Conservation (phyloP, 2,329 filamentous ascomycete genomes). For the Teratosphaeria nubilosa region DNA sequence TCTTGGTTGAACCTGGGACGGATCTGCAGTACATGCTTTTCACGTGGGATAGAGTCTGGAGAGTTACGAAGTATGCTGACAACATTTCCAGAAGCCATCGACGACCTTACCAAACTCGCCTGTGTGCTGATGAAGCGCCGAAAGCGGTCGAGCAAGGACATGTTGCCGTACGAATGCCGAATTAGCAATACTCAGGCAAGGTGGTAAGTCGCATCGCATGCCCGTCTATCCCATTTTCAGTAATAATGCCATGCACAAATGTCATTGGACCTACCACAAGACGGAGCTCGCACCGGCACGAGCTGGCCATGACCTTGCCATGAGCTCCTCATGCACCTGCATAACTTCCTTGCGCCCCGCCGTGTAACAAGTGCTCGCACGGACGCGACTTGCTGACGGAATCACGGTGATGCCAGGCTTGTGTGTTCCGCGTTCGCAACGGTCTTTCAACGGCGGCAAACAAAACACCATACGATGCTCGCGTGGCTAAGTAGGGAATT, state of each 20-base stretch:
- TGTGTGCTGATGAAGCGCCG: slow-evolving; percentile 52
- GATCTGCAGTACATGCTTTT: background rate
- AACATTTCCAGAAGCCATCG: slow-evolving; percentile 47
- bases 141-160: slow-evolving; percentile 27
- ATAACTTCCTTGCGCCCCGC: background rate
- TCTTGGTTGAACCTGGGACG: background rate
- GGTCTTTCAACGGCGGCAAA: slow-evolving; percentile 63
- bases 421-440: slow-evolving; percentile 59
- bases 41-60: background rate
- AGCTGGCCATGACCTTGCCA: background rate
- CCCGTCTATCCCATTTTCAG: slow-evolving; percentile 1
- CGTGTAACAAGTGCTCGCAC: too few species aligned
- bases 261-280: background rate
- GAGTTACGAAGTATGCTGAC: slow-evolving; percentile 1
- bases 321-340: background rate
- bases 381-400: background rate
- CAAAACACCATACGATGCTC: slow-evolving; percentile 54
- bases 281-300: background rate
- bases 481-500: slow-evolving; percentile 50
- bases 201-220: slow-evolving; percentile 42
- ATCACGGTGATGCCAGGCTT: slow-evolving; percentile 40
- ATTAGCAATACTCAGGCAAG: slow-evolving; percentile 51
- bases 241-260: background rate
- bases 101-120: slow-evolving; percentile 55
- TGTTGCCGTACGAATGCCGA: slow-evolving; percentile 44